Evolutionary conservation across 805 yeast species (phyloP).

Genomic region (Saturnispora halmiae): DNA sequence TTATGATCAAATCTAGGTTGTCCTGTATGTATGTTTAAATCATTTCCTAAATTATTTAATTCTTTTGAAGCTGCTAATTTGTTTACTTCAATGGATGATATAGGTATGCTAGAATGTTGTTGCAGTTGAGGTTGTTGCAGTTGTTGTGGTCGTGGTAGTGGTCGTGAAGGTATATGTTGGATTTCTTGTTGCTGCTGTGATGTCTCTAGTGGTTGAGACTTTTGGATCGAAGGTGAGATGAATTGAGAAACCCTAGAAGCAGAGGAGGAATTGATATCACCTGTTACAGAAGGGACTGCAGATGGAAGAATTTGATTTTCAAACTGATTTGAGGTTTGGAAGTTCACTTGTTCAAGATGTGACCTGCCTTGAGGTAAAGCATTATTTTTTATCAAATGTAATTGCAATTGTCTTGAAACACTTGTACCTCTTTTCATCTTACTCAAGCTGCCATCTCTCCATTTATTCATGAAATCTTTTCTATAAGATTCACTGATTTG

Average conservation of each 20-base stretch:
- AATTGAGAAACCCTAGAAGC: not conserved
- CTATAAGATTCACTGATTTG: conserved; percentile 80
- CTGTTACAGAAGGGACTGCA: not conserved
- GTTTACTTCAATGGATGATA: not conserved
- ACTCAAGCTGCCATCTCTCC: conserved; percentile 64
- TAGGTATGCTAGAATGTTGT: not conserved
- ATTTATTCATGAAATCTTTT: conserved; percentile 74
- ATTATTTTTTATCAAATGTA: conserved; percentile 57
- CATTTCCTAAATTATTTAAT: too few species aligned
- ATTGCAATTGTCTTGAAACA: conserved; percentile 69
- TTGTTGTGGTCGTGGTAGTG: not conserved
- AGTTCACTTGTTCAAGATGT: conserved; percentile 11
- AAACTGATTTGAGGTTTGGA: not conserved
- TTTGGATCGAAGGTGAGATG: not conserved
- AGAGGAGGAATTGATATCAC: too few species aligned
- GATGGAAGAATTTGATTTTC: too few species aligned
- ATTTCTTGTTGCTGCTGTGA: not conserved
- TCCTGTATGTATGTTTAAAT: too few species aligned
- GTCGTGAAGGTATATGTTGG: not conserved
- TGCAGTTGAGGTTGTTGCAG: not conserved
- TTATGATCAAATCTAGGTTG: too few species aligned
- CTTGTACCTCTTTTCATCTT: conserved; percentile 73
- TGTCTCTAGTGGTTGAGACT: not conserved
- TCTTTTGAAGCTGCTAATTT: not conserved
- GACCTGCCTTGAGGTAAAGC: conserved; percentile 38